These are phyloP conservation scores for Vaccinium myrtillus DNA, from an alignment of 148 eudicot species.

Conservation along the genomic window DNA sequence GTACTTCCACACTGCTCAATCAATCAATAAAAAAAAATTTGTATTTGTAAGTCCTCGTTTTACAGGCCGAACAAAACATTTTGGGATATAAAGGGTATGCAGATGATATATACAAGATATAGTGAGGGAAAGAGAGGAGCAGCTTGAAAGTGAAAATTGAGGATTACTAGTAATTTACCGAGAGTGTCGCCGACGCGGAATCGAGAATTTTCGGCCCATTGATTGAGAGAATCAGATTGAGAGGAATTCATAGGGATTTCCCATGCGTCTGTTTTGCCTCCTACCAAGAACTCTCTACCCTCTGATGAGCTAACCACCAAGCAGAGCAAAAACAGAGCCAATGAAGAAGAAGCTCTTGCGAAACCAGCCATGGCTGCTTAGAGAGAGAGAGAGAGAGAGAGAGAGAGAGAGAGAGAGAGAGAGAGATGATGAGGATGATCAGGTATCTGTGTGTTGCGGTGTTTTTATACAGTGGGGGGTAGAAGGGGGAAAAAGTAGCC, in stretches of 20 bases:
- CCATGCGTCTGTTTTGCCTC: slow-evolving; percentile 63
- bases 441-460: background rate
- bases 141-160: background rate
- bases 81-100: background rate
- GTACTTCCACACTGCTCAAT: slow-evolving; percentile 56
- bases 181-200: slow-evolving; percentile 58
- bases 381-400: slow-evolving; percentile 5
- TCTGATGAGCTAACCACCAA: slow-evolving; percentile 31
- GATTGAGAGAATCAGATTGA: slow-evolving; percentile 55
- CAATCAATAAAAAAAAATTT: background rate
- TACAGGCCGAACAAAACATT: too few species aligned
- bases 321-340: slow-evolving; percentile 20
- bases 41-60: too few species aligned
- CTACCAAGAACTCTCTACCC: slow-evolving; percentile 56
- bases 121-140: background rate
- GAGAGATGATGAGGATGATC: background rate
- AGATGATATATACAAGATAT: background rate
- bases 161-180: slow-evolving; percentile 30
- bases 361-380: slow-evolving; percentile 23
- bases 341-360: slow-evolving; percentile 18
- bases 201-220: slow-evolving; percentile 54
- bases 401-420: background rate
- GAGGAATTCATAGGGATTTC: slow-evolving; percentile 42
- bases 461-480: background rate
- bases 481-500: background rate